Evolutionary conservation across 371 early-diverging fungal genomes (phyloP), one percentile per base, ranked within the genome.

Genomic region (Saksenaea vasiformis): DNA sequence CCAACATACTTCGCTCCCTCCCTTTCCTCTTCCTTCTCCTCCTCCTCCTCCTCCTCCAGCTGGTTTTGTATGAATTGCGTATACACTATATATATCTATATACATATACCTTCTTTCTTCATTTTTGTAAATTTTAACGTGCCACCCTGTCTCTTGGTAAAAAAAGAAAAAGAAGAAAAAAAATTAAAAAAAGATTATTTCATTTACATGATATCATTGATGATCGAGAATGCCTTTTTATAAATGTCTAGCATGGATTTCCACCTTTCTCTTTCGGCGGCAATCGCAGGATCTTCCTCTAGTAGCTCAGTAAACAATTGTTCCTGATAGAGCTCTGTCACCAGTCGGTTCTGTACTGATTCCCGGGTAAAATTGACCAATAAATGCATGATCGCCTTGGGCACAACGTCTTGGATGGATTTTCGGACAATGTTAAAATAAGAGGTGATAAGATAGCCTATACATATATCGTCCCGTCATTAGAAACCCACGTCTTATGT

Each of bases 311-410:
- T 82, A 58, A 94, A 86, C 19, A 90, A 67, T 27, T 87, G 82
- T 43, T 91, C 90, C 62, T 87, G 86, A 72, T 95, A 97, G n/a
- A 97, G 80, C 44, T 85, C 86, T 19, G 90, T 77, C 5, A 97
- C 95, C 19, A 97, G 79, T 22, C 89, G 84, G 74, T 92, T 90
- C 68, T 95, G 96, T 53, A 95, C 86, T 24, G 78, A 70, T 61
- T 91, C 87, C 63, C 90, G 87, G 15, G 90, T 87, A 67, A 87
- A 82, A 65, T 92, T 91, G 36, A 94, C 93, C 41, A 94, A 72
- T 54, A 92, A 64, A 67, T 91, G 91, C 94, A 97, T 95, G 62
- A 95, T 89, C 0, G 96, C 93, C 71, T 97, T 97, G 11, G 97
- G 97, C 3, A 97, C 94, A 64, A 92, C 74, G 60, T 97, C 96